phyloP scores from a whole-genome alignment of 129 eudicot genomes.

The Flaveria sonorensis region DNA sequence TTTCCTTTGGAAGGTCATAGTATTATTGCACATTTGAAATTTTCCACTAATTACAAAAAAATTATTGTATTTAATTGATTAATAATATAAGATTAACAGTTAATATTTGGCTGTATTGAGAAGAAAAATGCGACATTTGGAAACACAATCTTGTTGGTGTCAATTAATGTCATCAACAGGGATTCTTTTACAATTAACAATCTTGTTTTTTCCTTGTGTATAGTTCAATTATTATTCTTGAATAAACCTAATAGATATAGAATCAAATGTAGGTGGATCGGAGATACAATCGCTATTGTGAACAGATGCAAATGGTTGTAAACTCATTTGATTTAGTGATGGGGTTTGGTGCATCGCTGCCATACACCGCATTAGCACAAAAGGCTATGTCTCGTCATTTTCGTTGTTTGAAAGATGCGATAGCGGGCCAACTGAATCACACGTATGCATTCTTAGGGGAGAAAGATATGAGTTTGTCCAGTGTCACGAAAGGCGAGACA shows the following conservation, averaged over 20 bases:
- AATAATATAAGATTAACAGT: conserved; percentile 15
- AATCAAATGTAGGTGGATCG: conserved; percentile 69
- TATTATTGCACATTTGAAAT: conserved; percentile 28
- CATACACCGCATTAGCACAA: conserved; percentile 90
- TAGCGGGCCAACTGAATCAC: conserved; percentile 67
- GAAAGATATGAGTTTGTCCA: conserved; percentile 63
- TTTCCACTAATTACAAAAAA: conserved; percentile 20
- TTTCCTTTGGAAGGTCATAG: conserved; percentile 3
- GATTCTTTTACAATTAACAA: conserved; percentile 23
- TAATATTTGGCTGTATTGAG: conserved; percentile 36
- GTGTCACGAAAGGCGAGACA: conserved; percentile 95
- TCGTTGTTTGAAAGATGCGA: conserved; percentile 80
- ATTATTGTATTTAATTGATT: neutral
- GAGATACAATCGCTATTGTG: conserved; percentile 90
- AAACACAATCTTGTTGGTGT: conserved; percentile 16
- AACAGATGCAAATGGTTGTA: conserved; percentile 98
- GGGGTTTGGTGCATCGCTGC: conserved; percentile 92
- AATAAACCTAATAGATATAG: neutral
- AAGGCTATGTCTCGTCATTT: conserved; percentile 97
- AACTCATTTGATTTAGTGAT: conserved; percentile 87
- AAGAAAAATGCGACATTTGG: conserved; percentile 22
- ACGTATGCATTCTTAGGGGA: conserved; percentile 82
- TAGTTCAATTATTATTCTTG: neutral
- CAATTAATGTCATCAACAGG: conserved; percentile 27
- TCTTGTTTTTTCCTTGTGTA: conserved; percentile 4